phyloP scores from a whole-genome alignment of 805 yeast species.

The Pachysolen tannophilus region DNA sequence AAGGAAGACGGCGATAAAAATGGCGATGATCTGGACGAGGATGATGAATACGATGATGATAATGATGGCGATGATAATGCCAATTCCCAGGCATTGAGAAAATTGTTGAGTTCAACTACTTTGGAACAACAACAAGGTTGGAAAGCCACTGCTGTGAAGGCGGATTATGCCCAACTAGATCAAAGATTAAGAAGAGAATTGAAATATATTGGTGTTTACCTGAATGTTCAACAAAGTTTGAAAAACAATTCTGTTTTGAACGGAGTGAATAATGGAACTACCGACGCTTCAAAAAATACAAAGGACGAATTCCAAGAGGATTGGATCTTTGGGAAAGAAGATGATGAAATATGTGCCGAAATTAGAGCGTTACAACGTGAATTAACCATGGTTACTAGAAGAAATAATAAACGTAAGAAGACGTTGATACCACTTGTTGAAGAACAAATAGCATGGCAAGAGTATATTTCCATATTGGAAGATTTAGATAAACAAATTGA shows the following conservation, averaged over 20 bases:
- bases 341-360: slow-evolving; percentile 89
- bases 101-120: slow-evolving; percentile 16
- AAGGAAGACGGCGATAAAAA: slow-evolving; percentile 16
- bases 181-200: slow-evolving; percentile 83
- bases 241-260: slow-evolving; percentile 17
- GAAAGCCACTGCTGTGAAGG: slow-evolving; percentile 35
- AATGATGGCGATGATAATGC: slow-evolving; percentile 10
- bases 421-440: slow-evolving; percentile 65
- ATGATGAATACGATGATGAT: slow-evolving; percentile 3
- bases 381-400: slow-evolving; percentile 48
- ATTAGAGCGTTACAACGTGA: slow-evolving; percentile 65
- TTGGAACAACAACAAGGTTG: slow-evolving; percentile 36
- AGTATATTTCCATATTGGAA: slow-evolving; percentile 80
- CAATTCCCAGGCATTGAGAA: slow-evolving; percentile 9
- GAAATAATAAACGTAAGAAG: slow-evolving; percentile 63
- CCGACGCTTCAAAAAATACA: slow-evolving; percentile 13
- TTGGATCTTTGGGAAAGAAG: slow-evolving; percentile 80
- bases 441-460: slow-evolving; percentile 92
- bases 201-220: slow-evolving; percentile 82
- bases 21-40: slow-evolving; percentile 11
- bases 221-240: slow-evolving; percentile 43
- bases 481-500: slow-evolving; percentile 96
- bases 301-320: slow-evolving; percentile 36
- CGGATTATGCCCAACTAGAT: slow-evolving; percentile 76
- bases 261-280: not conserved